Percentiles rank a stretch among this genome's conserved stretches.
These are phyloP conservation scores for Gonium pectorale DNA, from an alignment of 139 green algal genomes.

Conservation along the genomic window DNA sequence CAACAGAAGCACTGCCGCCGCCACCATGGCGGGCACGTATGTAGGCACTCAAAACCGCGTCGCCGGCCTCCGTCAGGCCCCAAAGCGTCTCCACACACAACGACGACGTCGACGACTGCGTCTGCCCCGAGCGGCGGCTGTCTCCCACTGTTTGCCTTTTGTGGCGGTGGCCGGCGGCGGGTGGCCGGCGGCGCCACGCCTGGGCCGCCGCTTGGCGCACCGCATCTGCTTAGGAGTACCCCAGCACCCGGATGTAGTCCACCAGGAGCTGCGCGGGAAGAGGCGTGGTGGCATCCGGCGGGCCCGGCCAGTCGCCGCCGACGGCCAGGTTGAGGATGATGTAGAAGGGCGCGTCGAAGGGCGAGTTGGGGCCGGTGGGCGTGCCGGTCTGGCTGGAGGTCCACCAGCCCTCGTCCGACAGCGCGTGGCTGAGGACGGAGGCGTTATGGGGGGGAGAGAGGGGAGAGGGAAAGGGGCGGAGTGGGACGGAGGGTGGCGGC, in stretches of 20 bases:
- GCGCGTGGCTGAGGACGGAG: background rate
- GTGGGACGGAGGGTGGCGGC: too few relatives aligned
- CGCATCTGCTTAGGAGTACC: background rate
- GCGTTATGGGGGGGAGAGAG: background rate
- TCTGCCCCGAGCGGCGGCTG: too few relatives aligned
- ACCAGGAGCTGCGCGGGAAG: slow-evolving; percentile 48
- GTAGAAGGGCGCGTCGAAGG: slow-evolving; percentile 65
- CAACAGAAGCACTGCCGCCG: too few relatives aligned
- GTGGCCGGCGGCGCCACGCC: too few relatives aligned
- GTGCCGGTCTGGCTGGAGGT: background rate
- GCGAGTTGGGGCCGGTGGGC: slow-evolving; percentile 8
- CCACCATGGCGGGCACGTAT: too few relatives aligned
- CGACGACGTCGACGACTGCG: too few relatives aligned
- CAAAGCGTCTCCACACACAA: too few relatives aligned
- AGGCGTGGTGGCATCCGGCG: background rate
- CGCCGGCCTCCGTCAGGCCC: too few relatives aligned
- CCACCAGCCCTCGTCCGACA: slow-evolving; percentile 3
- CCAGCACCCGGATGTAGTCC: slow-evolving; percentile 57
- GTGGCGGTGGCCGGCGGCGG: too few relatives aligned
- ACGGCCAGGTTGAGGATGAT: slow-evolving; percentile 66
- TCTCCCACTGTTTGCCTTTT: too few relatives aligned
- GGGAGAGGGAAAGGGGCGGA: background rate
- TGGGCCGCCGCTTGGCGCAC: too few relatives aligned
- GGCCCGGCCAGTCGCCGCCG: slow-evolving; percentile 47
- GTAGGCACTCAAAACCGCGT: too few relatives aligned